Evolutionary conservation across 257 asterid species (phyloP), one percentile per base, ranked within the genome.

Genomic region (Leonotis leonurus): DNA sequence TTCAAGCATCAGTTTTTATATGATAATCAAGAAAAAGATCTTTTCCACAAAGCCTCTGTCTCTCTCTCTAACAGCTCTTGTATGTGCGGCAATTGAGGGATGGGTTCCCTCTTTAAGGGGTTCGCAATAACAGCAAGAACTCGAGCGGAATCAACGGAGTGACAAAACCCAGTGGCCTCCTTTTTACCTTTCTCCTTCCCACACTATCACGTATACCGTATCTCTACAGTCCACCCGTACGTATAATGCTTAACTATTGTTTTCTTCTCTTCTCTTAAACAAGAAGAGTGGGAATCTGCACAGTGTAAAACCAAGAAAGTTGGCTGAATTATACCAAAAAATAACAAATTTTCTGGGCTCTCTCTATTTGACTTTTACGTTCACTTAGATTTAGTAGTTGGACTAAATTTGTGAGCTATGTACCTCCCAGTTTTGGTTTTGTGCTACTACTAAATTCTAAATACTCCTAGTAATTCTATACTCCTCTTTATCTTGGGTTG

Each of bases 91-190:
- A 81, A 75, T 83, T 77, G 78, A 89, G 89, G 94, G 58, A 54
- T n/a, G 11, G 58, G 39, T 60, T 32, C 37, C 58, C 71, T 5
- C 66, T 44, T 56, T 73, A 69, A 67, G 77, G 83, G 82, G 67
- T 65, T 71, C 61, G 58, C 80, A 70, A 64, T 64, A 35, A 54
- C 60, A 64, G 59, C 59, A 56, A 61, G 67, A 56, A 45, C 54
- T 59, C 21, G 8, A 48, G 80, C 92, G 96, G 66, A 81, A 87
- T 90, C 80, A 83, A 80, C 95, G 96, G 96, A 76, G 68, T 17
- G 52, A 66, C 21, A 30, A 35, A 59, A 20, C 56, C 56, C 58
- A 22, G 45, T 4, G 8, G 48, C 30, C 50, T 56, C 32, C 0
- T 12, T 6, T 29, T 45, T 30, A 25, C 12, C 37, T 3, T 0